These are phyloP conservation scores for Schizothecium vesticola DNA, from an alignment of 495 filamentous ascomycete genomes.

Conservation along the genomic window DNA sequence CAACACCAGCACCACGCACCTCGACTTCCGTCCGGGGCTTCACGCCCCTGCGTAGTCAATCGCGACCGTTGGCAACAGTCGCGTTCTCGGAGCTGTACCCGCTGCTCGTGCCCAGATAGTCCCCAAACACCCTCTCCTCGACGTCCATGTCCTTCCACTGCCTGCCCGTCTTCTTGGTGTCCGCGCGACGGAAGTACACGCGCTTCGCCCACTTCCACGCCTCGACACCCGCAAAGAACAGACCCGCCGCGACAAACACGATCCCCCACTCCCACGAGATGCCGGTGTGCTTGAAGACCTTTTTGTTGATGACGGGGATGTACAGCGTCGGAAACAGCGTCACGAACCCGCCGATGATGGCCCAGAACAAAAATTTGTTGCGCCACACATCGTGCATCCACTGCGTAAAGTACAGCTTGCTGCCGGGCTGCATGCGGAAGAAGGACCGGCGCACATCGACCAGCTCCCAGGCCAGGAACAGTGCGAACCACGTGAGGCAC, in stretches of 20 bases:
- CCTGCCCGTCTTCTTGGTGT: conserved; percentile 16
- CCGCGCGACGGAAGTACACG: conserved; percentile 18
- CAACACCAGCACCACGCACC: not conserved
- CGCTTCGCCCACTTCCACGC: conserved; percentile 63
- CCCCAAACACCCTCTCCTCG: conserved; percentile 36
- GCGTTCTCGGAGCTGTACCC: not conserved
- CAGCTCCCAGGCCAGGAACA: conserved; percentile 71
- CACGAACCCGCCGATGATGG: conserved; percentile 60
- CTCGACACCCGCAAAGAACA: conserved; percentile 60
- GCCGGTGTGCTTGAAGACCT: conserved; percentile 66
- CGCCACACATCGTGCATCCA: conserved; percentile 60
- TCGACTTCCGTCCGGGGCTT: conserved; percentile 25
- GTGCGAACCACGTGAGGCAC: conserved; percentile 65
- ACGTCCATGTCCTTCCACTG: conserved; percentile 37
- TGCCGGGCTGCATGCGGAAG: conserved; percentile 58
- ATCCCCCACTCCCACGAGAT: conserved; percentile 72
- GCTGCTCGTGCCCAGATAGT: conserved; percentile 23
- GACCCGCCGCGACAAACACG: conserved; percentile 49
- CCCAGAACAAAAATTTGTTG: conserved; percentile 72
- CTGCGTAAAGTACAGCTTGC: conserved; percentile 48
- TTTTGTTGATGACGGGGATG: conserved; percentile 61
- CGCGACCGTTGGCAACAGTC: conserved; percentile 16
- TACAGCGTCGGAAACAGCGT: conserved; percentile 69
- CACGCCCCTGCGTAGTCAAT: conserved; percentile 42
- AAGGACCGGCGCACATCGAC: conserved; percentile 62